Evolutionary conservation across 352 stramenopile species (phyloP).

Genomic region (Pythium brassicae): DNA sequence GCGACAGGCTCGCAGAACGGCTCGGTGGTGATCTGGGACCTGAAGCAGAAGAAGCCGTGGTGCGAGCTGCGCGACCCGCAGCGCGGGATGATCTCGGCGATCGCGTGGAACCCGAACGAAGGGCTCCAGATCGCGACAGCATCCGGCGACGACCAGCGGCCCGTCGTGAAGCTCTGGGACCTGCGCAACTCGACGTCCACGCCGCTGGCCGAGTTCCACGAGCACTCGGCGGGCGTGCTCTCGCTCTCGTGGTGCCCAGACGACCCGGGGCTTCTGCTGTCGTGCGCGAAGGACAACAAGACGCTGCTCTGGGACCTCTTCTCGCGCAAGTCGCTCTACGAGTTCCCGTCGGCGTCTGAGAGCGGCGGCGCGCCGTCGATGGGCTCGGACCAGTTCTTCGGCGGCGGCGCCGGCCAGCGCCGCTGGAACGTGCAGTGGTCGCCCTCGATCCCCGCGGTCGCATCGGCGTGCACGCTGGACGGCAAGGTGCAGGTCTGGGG

Average conservation of each 20-base stretch:
- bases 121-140: constrained; percentile 97
- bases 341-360: constrained; percentile 86
- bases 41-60: constrained; percentile 98
- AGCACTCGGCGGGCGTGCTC: constrained; percentile 95
- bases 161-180: constrained; percentile 97
- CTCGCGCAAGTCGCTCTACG: constrained; percentile 90
- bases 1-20: constrained; percentile 94
- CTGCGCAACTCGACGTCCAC: constrained; percentile 97
- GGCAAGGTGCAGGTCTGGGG: constrained; percentile 95
- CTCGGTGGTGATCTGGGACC: constrained; percentile 95
- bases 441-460: constrained; percentile 91
- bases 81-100: constrained; percentile 86
- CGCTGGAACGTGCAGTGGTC: constrained; percentile 97
- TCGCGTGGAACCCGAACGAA: constrained; percentile 98
- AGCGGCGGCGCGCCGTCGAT: constrained; percentile 47
- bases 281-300: constrained; percentile 97
- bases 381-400: constrained; percentile 80
- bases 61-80: constrained; percentile 93
- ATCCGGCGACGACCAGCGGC: constrained; percentile 93
- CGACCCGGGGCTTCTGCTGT: constrained; percentile 91
- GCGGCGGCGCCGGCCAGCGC: constrained; percentile 65
- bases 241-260: constrained; percentile 97
- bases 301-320: constrained; percentile 98
- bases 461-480: constrained; percentile 96
- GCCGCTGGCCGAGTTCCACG: constrained; percentile 93